Evolutionary conservation across 495 filamentous ascomycete species (phyloP).

Genomic region (Penicillium nucicola): DNA sequence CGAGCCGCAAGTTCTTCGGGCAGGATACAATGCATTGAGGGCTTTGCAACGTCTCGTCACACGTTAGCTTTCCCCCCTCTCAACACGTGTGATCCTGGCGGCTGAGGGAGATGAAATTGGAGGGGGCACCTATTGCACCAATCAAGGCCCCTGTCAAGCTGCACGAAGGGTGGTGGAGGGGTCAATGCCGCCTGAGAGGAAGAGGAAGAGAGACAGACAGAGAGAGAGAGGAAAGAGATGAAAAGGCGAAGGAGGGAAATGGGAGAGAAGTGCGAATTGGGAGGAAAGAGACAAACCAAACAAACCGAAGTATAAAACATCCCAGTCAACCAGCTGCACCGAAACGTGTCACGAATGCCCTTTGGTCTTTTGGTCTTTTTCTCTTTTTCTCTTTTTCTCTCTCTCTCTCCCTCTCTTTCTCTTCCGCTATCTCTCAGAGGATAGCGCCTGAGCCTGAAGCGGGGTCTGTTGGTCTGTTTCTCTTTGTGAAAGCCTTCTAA

Average conservation of each 20-base stretch:
- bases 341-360: slow-evolving; percentile 25
- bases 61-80: slow-evolving; percentile 1
- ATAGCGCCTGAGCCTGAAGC: neutral
- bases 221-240: neutral
- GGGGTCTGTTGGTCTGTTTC: neutral
- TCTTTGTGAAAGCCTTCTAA: neutral
- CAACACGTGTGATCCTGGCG: slow-evolving; percentile 16
- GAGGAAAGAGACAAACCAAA: neutral
- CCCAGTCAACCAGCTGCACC: slow-evolving; percentile 22
- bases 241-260: too few relatives aligned
- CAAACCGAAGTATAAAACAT: slow-evolving; percentile 1
- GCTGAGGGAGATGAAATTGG: neutral
- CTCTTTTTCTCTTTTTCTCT: neutral
- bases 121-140: neutral
- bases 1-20: slow-evolving; percentile 23
- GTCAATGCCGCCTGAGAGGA: neutral
- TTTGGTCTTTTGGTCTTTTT: neutral
- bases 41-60: slow-evolving; percentile 17
- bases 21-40: slow-evolving; percentile 13
- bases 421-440: too few relatives aligned
- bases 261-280: neutral
- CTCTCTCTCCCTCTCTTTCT: neutral
- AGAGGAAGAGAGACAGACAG: neutral
- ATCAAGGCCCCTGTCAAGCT: slow-evolving; percentile 2
- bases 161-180: neutral